Conservation (phyloP, 371 early-diverging fungal species). For the Batrachochytrium dendrobatidis region DNA sequence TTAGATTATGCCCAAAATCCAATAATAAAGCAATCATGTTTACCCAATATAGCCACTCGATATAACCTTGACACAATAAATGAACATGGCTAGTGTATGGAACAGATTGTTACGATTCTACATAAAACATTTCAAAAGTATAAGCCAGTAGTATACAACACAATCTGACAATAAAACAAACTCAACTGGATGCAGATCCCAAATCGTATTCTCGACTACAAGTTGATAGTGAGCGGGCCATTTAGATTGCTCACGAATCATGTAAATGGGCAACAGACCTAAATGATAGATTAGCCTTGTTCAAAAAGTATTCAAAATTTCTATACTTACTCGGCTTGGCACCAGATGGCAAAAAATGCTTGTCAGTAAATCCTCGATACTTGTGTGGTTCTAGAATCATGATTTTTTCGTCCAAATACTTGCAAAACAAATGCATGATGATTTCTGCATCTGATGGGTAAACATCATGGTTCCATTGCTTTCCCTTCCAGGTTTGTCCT, state of each 20-base stretch:
- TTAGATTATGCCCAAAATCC: not conserved
- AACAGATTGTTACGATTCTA: constrained; percentile 34
- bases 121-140: not conserved
- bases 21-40: not conserved
- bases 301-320: not conserved
- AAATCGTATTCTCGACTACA: constrained; percentile 21
- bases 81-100: constrained; percentile 25
- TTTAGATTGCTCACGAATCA: constrained; percentile 20
- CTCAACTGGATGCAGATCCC: constrained; percentile 23
- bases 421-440: constrained; percentile 31
- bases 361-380: constrained; percentile 6
- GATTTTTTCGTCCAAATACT: constrained; percentile 32
- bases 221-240: constrained; percentile 26
- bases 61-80: constrained; percentile 19
- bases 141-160: not conserved
- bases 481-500: constrained; percentile 12
- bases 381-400: constrained; percentile 5
- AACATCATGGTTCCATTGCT: constrained; percentile 14
- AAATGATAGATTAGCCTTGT: not conserved
- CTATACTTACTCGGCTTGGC: constrained; percentile 12
- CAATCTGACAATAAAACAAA: constrained; percentile 1
- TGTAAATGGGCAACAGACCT: constrained; percentile 13
- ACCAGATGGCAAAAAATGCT: constrained; percentile 16
- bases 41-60: constrained; percentile 30
- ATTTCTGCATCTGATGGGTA: constrained; percentile 24